Base-by-base conservation (phyloP, 140 eudicot species). In the Eryngium alpinum region DNA sequence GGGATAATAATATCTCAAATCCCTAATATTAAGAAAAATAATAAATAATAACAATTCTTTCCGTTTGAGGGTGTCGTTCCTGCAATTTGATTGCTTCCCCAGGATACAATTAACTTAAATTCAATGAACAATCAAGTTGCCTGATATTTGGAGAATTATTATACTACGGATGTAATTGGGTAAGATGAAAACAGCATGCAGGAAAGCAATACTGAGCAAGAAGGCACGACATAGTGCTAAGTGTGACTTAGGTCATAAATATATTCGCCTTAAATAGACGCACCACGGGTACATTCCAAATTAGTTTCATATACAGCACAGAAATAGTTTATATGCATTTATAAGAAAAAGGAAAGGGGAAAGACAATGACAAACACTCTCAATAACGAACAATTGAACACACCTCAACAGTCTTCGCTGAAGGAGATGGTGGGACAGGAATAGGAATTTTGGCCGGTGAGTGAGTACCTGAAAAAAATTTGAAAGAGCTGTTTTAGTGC, bases 361-460 rank as follows among this genome's bases (percentile, higher is more conserved):
- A 15, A 0, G 34, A 22, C 18, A 33, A 15, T 71, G 22, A 51
- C 1, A 77, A 28, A 0, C n/a, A 52, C 18, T 27, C 28, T 56
- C 28, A 52, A 19, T 32, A 77, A 77, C 24, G n/a, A 38, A 38
- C 46, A 38, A 38, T 38, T 38, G 7, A 57, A 80, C 74, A 84
- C 51, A 94, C 98, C 98, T 92, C 94, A 59, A 87, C 87, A 80
- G 83, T 89, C 91, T 88, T 90, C 66, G 86, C 75, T 3, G 84
- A 82, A 75, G 78, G 89, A 66, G 93, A 89, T 80, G 93, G 90
- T 69, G 97, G 98, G 79, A 94, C 86, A 77, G 98, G 98, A 86
- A 92, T 89, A 77, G 97, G 98, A 72, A 94, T 92, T 92, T 94
- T 92, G 78, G 97, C 94, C 53, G 98, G 98, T 32, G 95, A 97